Evolutionary conservation across 2,329 filamentous ascomycete genomes (phyloP).

Genomic region (Beauveria asiatica): DNA sequence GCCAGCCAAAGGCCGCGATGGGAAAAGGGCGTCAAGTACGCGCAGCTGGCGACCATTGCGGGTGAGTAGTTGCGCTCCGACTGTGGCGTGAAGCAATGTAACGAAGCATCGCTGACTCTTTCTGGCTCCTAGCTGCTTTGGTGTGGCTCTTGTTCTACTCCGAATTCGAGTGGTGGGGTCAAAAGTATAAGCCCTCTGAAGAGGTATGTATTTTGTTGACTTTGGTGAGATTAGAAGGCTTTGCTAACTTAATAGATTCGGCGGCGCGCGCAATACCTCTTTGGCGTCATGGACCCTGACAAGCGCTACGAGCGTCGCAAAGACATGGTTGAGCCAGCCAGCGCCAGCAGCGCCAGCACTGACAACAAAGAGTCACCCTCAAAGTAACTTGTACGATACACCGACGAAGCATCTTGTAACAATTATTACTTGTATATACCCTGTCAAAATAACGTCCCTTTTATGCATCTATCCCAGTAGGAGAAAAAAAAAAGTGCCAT

Average conservation of each 20-base stretch:
- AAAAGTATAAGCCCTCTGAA: constrained; percentile 33
- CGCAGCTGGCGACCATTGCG: constrained; percentile 51
- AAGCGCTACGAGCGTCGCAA: constrained; percentile 33
- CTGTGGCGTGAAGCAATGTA: background rate
- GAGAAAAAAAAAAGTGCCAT: background rate
- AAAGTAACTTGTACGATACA: constrained; percentile 19
- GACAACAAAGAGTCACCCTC: constrained; percentile 20
- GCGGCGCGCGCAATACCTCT: constrained; percentile 28
- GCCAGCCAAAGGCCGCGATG: constrained; percentile 54
- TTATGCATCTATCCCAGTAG: constrained; percentile 2
- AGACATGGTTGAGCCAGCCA: constrained; percentile 26
- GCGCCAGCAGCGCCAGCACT: constrained; percentile 13
- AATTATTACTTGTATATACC: constrained; percentile 16
- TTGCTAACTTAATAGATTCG: constrained; percentile 23
- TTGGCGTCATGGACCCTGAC: constrained; percentile 32
- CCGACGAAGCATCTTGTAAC: constrained; percentile 20
- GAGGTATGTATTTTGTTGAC: constrained; percentile 22
- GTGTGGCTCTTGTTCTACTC: constrained; percentile 32
- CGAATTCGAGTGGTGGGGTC: constrained; percentile 37
- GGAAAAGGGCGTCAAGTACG: constrained; percentile 56
- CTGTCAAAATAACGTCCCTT: constrained; percentile 1
- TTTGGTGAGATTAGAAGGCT: background rate
- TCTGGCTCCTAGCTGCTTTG: constrained; percentile 23
- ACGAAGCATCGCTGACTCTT: constrained; percentile 9
- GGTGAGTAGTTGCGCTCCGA: constrained; percentile 32